A percentile compares a stretch with the other conserved stretches of the same genome.
Conservation (phyloP, 2,329 filamentous ascomycete genomes). For the Cercospora sp. region DNA sequence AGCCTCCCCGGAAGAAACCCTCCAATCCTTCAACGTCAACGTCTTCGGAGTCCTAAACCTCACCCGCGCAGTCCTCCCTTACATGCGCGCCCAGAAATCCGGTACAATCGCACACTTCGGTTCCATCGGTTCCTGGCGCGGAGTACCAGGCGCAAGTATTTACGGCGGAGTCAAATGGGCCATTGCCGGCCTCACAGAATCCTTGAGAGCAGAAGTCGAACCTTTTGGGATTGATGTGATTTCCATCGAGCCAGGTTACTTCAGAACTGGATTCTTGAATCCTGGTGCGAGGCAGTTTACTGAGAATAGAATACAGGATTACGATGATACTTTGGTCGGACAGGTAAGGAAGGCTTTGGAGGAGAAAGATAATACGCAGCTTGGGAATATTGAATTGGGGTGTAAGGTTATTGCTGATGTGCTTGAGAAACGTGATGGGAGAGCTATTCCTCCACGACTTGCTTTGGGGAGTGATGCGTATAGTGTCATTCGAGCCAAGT, state of each 20-base stretch:
- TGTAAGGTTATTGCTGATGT: constrained; percentile 56
- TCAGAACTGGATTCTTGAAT: constrained; percentile 54
- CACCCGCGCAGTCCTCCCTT: constrained; percentile 28
- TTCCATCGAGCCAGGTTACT: constrained; percentile 55
- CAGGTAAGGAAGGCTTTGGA: constrained; percentile 38
- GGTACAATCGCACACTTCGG: constrained; percentile 41
- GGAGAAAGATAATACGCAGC: constrained; percentile 51
- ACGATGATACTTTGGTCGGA: constrained; percentile 41
- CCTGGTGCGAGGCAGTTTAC: constrained; percentile 21
- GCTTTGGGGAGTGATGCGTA: constrained; percentile 54
- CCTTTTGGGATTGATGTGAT: constrained; percentile 46
- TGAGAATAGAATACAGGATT: constrained; percentile 29
- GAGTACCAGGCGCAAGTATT: constrained; percentile 39
- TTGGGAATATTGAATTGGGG: constrained; percentile 58
- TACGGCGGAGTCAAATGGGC: constrained; percentile 52
- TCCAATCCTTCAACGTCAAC: constrained; percentile 28
- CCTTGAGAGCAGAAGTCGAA: constrained; percentile 47
- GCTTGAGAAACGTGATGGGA: constrained; percentile 52
- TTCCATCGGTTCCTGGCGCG: constrained; percentile 50
- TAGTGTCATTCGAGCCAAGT: constrained; percentile 45
- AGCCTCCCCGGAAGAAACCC: constrained; percentile 22
- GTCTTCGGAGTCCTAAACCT: constrained; percentile 29
- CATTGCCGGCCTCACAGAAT: constrained; percentile 49
- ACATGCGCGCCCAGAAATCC: constrained; percentile 27
- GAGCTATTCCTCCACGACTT: constrained; percentile 55